These are phyloP conservation scores for Eruca vesicaria DNA, from an alignment of 441 rosid species.

Conservation along the genomic window DNA sequence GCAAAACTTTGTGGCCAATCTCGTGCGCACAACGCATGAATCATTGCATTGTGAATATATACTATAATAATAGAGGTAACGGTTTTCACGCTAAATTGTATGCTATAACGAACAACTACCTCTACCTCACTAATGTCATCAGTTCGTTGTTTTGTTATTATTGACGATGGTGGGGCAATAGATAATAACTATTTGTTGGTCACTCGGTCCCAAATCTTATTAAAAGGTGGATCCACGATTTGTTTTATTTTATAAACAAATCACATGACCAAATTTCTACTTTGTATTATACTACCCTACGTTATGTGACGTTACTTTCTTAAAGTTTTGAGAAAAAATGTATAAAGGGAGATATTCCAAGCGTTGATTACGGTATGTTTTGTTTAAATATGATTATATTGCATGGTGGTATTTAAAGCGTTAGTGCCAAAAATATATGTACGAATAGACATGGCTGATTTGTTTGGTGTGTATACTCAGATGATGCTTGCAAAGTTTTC, in stretches of 20 bases:
- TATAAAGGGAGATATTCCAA: conserved; percentile 9
- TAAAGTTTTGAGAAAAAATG: not conserved
- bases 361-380: conserved; percentile 36
- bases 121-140: conserved; percentile 5
- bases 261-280: conserved; percentile 24
- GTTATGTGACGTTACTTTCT: conserved; percentile 17
- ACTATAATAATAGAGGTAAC: conserved; percentile 8
- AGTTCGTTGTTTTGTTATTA: not conserved
- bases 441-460: not conserved
- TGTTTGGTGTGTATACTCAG: conserved; percentile 15
- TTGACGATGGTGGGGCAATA: conserved; percentile 14
- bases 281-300: conserved; percentile 29
- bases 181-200: conserved; percentile 1
- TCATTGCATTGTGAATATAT: conserved; percentile 3
- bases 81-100: conserved; percentile 26
- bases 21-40: conserved; percentile 16
- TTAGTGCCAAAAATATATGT: conserved; percentile 2
- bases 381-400: not conserved
- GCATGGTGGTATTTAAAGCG: conserved; percentile 12
- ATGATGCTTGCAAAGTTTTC: conserved; percentile 3
- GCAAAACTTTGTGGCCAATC: conserved; percentile 17
- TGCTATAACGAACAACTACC: conserved; percentile 27
- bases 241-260: conserved; percentile 23
- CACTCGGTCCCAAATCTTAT: not conserved
- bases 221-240: conserved; percentile 19